These are phyloP conservation scores for Bipolaris gigantea DNA, from an alignment of 2,329 filamentous ascomycete genomes.

Conservation along the genomic window DNA sequence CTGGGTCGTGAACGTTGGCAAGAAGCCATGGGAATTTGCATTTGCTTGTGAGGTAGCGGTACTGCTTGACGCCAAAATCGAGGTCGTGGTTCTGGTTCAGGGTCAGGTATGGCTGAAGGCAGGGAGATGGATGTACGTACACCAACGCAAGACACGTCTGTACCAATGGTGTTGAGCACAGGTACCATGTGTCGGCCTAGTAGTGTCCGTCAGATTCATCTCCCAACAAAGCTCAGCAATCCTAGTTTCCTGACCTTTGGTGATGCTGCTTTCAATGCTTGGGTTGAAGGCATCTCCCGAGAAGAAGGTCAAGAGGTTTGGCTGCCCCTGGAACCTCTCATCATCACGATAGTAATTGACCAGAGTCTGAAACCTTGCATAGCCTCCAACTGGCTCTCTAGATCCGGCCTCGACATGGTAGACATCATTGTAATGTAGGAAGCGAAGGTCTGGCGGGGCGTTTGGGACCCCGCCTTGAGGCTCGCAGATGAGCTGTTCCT, in stretches of 20 bases:
- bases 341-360: constrained; percentile 72
- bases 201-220: not conserved
- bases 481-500: constrained; percentile 47
- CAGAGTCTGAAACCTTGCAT: constrained; percentile 77
- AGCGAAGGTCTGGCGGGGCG: constrained; percentile 69
- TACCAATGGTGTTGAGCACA: constrained; percentile 75
- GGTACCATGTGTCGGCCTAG: constrained; percentile 82
- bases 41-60: constrained; percentile 69
- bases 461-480: constrained; percentile 47
- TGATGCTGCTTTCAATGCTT: constrained; percentile 83
- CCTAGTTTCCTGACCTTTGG: constrained; percentile 63
- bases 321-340: constrained; percentile 62
- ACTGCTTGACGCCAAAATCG: constrained; percentile 85
- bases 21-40: constrained; percentile 89
- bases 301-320: constrained; percentile 75
- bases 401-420: constrained; percentile 81
- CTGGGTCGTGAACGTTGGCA: constrained; percentile 84
- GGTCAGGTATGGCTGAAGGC: constrained; percentile 15
- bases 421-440: constrained; percentile 92
- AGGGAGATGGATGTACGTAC: constrained; percentile 52
- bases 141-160: constrained; percentile 79
- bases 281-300: constrained; percentile 94
- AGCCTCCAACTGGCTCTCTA: constrained; percentile 80
- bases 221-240: not conserved
- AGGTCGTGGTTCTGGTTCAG: constrained; percentile 77